These are phyloP conservation scores for Gastrolobium villosum DNA, from an alignment of 306 rosid species.

Conservation along the genomic window DNA sequence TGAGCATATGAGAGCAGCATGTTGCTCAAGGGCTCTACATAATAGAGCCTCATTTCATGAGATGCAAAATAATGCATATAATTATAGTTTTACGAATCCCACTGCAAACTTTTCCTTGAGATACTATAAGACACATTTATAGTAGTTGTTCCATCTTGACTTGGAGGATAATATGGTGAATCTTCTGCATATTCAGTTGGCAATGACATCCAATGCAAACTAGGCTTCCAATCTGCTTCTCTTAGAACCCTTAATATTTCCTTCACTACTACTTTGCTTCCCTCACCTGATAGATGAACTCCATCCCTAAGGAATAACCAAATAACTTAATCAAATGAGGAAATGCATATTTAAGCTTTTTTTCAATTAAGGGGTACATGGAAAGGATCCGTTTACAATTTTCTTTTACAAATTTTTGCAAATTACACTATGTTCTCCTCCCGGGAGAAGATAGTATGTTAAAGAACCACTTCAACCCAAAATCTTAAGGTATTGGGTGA, in stretches of 20 bases:
- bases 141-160: conserved; percentile 54
- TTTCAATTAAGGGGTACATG: background rate
- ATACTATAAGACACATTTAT: conserved; percentile 39
- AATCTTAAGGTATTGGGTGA: no score
- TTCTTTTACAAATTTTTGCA: no score
- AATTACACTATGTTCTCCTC: no score
- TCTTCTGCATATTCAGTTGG: conserved; percentile 68
- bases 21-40: background rate
- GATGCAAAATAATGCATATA: background rate
- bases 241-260: conserved; percentile 65
- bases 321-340: background rate
- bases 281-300: conserved; percentile 73
- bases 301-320: conserved; percentile 68
- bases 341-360: background rate
- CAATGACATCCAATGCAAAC: conserved; percentile 67
- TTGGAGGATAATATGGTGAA: conserved; percentile 58
- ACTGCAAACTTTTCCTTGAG: conserved; percentile 36
- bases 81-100: conserved; percentile 47
- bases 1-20: no score
- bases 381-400: no score
- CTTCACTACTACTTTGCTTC: conserved; percentile 73
- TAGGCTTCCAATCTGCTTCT: conserved; percentile 83
- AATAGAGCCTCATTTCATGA: background rate
- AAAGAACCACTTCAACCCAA: no score
- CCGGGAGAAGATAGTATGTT: no score